Evolutionary conservation across 257 asterid genomes (phyloP), one percentile per base, ranked within the genome.

Genomic region (Ilex aquifolium): DNA sequence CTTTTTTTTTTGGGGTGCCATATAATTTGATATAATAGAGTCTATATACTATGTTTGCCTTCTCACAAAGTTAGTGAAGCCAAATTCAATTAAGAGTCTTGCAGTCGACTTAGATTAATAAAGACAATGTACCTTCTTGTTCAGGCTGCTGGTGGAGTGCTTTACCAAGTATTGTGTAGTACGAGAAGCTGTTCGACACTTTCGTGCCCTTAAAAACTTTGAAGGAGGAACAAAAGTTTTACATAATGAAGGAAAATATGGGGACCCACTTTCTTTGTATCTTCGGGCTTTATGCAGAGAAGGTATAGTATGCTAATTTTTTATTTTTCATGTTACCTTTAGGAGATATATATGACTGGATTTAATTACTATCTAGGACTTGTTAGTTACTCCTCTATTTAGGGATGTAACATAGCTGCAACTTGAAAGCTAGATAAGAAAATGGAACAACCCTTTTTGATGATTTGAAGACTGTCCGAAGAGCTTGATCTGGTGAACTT

Each of bases 241-340:
- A 61, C 83, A 92, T 66, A 65, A 70, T 66, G 90, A 85, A 60
- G 99, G 99, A 39, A 90, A 87, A 61, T 70, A 80, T 74, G 97
- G 97, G 69, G 99, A 92, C 76, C 97, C 99, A 65, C 97, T 92
- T 57, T 87, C 99, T 36, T 75, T 92, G 62, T 92, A 89, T 82
- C 96, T 92, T 16, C 95, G 99, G 57, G 97, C 97, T 51, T 69
- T 92, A 73, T 87, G 99, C 71, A 83, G 99, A 81, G 97, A 92
- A 89, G 99, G 99, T 87, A 64, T 31, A 36, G 42, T 36, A 36
- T 36, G 5, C 8, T 36, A 8, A 8, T 36, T 36, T 36, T 36
- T 36, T 36, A 8, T 36, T 36, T 36, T 36, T 36, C 42, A 36
- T 36, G 42, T 36, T 4, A 36, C 42, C 1, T 36, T 36, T 36